Conservation (phyloP, 2,329 filamentous ascomycete species). For the Emmonsiellopsis sp. region DNA sequence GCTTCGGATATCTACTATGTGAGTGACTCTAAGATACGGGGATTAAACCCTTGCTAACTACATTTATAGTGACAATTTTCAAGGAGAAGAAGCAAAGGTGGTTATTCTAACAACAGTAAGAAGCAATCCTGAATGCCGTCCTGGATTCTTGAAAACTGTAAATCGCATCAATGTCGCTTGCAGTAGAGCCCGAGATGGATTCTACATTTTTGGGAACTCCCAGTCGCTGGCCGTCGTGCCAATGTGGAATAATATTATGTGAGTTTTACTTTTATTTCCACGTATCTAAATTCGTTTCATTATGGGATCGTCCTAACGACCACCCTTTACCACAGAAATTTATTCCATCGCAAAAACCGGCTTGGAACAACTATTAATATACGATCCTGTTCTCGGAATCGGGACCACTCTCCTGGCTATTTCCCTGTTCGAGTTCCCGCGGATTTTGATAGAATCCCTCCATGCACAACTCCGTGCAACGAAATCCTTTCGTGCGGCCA, state of each 20-base stretch:
- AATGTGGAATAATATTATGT: conserved; percentile 21
- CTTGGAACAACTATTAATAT: conserved; percentile 15
- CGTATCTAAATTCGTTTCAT: too few relatives aligned
- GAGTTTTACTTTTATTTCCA: background rate
- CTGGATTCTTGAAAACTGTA: conserved; percentile 22
- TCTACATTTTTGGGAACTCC: conserved; percentile 24
- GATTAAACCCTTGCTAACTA: background rate
- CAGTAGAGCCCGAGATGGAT: conserved; percentile 22
- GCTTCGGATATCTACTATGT: conserved; percentile 3
- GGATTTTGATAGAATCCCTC: conserved; percentile 14
- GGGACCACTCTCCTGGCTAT: conserved; percentile 9
- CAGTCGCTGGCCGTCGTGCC: conserved; percentile 14
- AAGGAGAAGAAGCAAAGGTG: conserved; percentile 27
- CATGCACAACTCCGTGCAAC: conserved; percentile 15
- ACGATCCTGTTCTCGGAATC: conserved; percentile 17
- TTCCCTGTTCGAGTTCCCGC: conserved; percentile 9
- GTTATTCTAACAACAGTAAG: conserved; percentile 23
- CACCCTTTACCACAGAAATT: conserved; percentile 1
- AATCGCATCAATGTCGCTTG: conserved; percentile 27
- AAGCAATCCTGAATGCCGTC: conserved; percentile 17
- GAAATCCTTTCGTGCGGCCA: conserved; percentile 18
- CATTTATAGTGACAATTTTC: conserved; percentile 21
- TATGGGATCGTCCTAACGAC: background rate
- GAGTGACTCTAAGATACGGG: background rate
- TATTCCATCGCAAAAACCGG: conserved; percentile 11